phyloP scores from a whole-genome alignment of 129 eudicot species.

The Pseudognaphalium luteoalbum region DNA sequence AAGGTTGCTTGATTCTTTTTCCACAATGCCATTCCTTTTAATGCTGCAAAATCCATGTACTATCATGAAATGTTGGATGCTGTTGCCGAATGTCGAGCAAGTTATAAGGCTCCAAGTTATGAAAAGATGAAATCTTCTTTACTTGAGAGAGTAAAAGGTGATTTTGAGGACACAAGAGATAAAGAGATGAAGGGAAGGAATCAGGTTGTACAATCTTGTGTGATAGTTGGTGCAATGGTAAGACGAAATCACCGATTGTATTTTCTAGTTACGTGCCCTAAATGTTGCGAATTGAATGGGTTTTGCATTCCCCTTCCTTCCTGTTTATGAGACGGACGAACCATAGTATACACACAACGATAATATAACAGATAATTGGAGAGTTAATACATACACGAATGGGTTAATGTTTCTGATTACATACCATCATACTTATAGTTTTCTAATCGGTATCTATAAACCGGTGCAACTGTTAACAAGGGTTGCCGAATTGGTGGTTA shows the following conservation, averaged over 20 bases:
- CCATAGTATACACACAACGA: too few species aligned
- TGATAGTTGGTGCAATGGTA: conserved; percentile 23
- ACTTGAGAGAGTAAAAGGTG: conserved; percentile 33
- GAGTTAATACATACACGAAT: too few species aligned
- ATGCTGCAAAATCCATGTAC: conserved; percentile 41
- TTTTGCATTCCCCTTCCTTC: too few species aligned
- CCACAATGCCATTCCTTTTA: conserved; percentile 43
- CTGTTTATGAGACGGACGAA: too few species aligned
- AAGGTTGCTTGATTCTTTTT: conserved; percentile 45
- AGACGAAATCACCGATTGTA: conserved; percentile 25
- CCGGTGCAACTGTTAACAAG: too few species aligned
- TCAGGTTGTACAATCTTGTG: conserved; percentile 51
- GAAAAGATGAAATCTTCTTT: conserved; percentile 38
- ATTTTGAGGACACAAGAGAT: conserved; percentile 30
- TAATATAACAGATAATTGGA: too few species aligned
- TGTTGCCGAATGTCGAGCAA: conserved; percentile 39
- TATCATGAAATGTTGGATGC: conserved; percentile 49
- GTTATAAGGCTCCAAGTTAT: conserved; percentile 42
- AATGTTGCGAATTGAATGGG: too few species aligned
- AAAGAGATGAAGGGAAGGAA: conserved; percentile 39
- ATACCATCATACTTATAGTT: too few species aligned
- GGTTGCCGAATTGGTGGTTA: too few species aligned
- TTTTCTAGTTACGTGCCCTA: conserved; percentile 43
- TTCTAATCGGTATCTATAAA: too few species aligned
- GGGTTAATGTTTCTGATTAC: too few species aligned